Evolutionary conservation across 169 alveolate species (phyloP), one percentile per base, ranked within the genome.

Genomic region (Cryptosporidium canis): DNA sequence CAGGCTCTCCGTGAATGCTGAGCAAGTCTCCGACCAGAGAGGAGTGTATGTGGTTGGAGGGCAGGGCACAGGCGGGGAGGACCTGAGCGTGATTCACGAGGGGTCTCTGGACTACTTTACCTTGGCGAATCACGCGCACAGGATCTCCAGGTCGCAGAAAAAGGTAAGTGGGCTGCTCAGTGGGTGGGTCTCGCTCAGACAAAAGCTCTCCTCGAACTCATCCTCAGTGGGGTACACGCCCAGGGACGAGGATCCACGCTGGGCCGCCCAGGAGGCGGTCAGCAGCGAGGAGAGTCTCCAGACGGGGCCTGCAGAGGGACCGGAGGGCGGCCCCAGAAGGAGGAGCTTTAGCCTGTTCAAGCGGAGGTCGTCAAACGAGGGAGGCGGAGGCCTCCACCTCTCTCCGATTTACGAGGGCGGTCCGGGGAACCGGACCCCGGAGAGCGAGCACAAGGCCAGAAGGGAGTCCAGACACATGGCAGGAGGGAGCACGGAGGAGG

Each of bases 311-410:
- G 7, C 24, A 61, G n/a, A 44, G 2, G 33, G 68, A 61, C 68
- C n/a, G n/a, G 0, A 8, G 1, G 9, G 12, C 63, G n/a, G n/a
- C 9, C 9, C 43, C 33, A 70, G 48, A 70, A 68, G 47, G 44
- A 70, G 64, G 27, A 70, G 84, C 39, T 55, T 70, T 70, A 70
- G 67, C 33, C 6, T 51, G 47, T 70, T 70, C 39, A 70, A 31
- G 39, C 47, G 66, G 41, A 77, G 72, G 33, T 56, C 24, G 5
- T 55, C 87, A 0, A 77, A 77, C 14, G 70, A 77, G 11, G 24
- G 9, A 18, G 47, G 66, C 21, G 5, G 33, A 27, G 21, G n/a
- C 8, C 9, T 6, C 14, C 51, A 37, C 18, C 6, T 45, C 33
- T 47, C 63, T 44, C 64, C 39, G 0, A 70, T 39, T 27, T 35